phyloP scores from a whole-genome alignment of 148 eudicot species.

The Fagopyrum homotropicum region DNA sequence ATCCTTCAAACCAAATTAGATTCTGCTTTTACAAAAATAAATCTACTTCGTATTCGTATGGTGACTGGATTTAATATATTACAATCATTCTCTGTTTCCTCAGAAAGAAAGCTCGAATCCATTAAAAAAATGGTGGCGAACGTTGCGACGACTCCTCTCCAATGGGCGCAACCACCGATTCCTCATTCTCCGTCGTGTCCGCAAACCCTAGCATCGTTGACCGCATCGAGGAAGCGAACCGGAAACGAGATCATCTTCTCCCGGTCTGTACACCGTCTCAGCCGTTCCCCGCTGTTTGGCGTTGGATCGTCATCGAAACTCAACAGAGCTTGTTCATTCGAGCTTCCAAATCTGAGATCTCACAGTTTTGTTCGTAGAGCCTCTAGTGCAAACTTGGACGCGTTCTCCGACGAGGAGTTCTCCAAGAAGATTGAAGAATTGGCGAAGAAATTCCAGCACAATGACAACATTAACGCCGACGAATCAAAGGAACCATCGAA shows the following conservation, averaged over 20 bases:
- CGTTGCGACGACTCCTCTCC: conserved; percentile 15
- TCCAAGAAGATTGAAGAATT: conserved; percentile 6
- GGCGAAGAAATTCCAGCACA: conserved; percentile 4
- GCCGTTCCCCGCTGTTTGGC: conserved; percentile 9
- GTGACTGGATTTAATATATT: neutral
- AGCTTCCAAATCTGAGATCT: conserved; percentile 1
- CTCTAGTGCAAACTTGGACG: conserved; percentile 10
- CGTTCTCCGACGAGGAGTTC: conserved; percentile 12
- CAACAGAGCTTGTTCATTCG: neutral
- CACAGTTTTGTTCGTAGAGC: neutral
- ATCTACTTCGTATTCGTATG: neutral
- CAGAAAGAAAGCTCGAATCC: neutral
- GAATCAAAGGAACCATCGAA: neutral
- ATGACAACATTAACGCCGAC: neutral
- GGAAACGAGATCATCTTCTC: conserved; percentile 1
- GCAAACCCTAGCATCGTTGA: conserved; percentile 7
- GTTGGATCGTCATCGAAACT: neutral
- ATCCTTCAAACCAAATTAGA: conserved; percentile 9
- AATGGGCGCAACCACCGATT: conserved; percentile 12
- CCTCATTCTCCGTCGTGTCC: conserved; percentile 4
- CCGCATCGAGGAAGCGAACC: neutral
- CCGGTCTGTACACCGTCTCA: neutral
- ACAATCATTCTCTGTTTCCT: conserved; percentile 1
- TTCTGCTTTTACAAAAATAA: neutral
- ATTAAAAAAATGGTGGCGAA: conserved; percentile 3